These are phyloP conservation scores for Mycena metata DNA, from an alignment of 768 basidiomycete species.

Conservation along the genomic window DNA sequence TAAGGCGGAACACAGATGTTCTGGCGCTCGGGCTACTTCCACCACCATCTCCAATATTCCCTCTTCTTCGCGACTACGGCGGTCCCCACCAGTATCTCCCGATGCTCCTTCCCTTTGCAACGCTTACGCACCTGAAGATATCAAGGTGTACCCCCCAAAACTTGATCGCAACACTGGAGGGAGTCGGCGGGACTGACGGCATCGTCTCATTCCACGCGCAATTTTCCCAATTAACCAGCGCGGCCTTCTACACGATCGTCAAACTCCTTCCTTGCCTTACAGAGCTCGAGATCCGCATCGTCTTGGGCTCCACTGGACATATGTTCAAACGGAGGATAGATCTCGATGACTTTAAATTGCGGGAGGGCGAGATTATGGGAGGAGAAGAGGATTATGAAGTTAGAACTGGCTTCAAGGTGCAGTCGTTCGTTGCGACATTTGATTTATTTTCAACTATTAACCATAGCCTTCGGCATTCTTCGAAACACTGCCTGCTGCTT, in stretches of 20 bases:
- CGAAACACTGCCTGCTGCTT: neutral
- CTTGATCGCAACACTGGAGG: neutral
- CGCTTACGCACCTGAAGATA: neutral
- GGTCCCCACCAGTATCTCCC: neutral
- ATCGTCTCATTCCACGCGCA: neutral
- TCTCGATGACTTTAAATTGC: too few species aligned
- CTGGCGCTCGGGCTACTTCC: too few species aligned
- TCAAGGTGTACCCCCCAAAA: neutral
- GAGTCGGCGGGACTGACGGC: neutral
- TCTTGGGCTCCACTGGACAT: neutral
- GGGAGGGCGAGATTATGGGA: too few species aligned
- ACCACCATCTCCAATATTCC: neutral
- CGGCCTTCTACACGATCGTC: neutral
- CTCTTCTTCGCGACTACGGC: neutral
- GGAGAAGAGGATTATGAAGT: neutral
- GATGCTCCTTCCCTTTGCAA: neutral
- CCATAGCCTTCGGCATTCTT: neutral
- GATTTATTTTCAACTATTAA: neutral
- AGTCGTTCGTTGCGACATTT: too few species aligned
- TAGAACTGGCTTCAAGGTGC: neutral
- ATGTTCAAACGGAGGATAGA: neutral
- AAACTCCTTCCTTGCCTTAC: conserved; percentile 3
- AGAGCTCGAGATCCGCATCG: neutral
- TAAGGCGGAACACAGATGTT: neutral
- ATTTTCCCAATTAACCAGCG: neutral